Percentiles rank a stretch among this genome's conserved stretches.
Conservation (phyloP, 2,329 filamentous ascomycete species). For the Phialophora macrospora region DNA sequence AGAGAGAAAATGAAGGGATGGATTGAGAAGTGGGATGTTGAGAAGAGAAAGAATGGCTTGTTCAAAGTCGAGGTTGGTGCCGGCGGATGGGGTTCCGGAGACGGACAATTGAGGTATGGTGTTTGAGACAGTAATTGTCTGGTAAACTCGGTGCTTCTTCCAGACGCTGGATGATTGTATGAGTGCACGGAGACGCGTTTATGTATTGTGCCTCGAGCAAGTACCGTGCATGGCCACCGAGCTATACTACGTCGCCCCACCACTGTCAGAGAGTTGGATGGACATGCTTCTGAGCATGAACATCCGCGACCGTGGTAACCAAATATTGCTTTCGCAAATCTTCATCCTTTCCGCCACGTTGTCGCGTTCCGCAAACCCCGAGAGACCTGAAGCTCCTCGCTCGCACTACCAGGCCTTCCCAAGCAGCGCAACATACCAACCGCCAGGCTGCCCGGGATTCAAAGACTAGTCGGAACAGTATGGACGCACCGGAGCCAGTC, state of each 20-base stretch:
- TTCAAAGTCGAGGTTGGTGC: constrained; percentile 52
- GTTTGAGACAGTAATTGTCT: constrained; percentile 2
- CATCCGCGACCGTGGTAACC: not conserved
- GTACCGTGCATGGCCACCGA: not conserved
- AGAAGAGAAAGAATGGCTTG: constrained; percentile 66
- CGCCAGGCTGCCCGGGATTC: not conserved
- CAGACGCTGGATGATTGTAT: not conserved
- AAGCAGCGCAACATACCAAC: not conserved
- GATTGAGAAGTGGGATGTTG: constrained; percentile 67
- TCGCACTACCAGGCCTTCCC: not conserved
- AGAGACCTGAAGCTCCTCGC: not conserved
- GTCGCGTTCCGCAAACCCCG: not conserved
- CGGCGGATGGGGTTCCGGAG: constrained; percentile 39
- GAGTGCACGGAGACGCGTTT: not conserved
- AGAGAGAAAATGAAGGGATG: constrained; percentile 70
- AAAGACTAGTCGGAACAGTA: not conserved
- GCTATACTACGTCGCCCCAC: not conserved
- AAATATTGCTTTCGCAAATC: not conserved
- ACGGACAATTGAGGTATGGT: constrained; percentile 37
- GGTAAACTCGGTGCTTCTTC: not conserved
- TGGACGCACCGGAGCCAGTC: not conserved
- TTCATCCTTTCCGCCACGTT: not conserved
- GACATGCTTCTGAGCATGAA: not conserved
- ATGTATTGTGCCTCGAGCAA: not conserved
- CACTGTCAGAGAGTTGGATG: not conserved